Conservation (phyloP, 164 flowering plant species). For the Magnolia kwangsiensis region DNA sequence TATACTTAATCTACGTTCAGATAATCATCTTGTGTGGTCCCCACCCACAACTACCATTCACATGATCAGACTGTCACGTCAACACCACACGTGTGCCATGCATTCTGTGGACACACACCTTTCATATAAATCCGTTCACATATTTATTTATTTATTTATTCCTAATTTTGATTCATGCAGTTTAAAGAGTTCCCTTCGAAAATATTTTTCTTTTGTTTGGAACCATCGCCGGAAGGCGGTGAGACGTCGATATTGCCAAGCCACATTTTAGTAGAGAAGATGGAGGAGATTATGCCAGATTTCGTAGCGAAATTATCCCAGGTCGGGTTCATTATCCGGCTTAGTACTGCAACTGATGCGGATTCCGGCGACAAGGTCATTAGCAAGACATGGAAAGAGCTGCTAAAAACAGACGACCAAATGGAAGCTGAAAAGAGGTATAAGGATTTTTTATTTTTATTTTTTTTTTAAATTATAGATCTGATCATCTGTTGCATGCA, state of each 20-base stretch:
- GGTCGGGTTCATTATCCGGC: neutral
- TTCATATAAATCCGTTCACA: neutral
- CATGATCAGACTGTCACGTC: no score
- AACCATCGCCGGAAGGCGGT: constrained; percentile 11
- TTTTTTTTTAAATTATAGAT: no score
- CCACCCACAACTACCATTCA: no score
- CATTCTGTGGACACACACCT: no score
- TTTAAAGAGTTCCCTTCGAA: constrained; percentile 8
- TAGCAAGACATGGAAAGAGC: constrained; percentile 7
- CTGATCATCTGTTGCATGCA: neutral
- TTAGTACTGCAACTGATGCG: neutral
- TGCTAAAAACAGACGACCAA: constrained; percentile 1
- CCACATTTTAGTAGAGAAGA: constrained; percentile 6
- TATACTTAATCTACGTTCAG: no score
- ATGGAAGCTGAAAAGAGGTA: neutral
- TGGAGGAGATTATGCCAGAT: constrained; percentile 8
- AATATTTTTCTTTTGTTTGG: constrained; percentile 2
- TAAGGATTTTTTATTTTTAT: no score
- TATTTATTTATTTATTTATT: neutral
- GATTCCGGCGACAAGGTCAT: neutral
- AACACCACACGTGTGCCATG: no score
- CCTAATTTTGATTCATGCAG: neutral
- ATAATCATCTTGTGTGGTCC: no score
- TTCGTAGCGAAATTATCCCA: neutral
- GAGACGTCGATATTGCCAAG: constrained; percentile 10